A percentile compares a stretch with the other conserved stretches of the same genome.
Evolutionary conservation across 345 rosid species (phyloP).

Genomic region (Eucalyptus leucophloia): DNA sequence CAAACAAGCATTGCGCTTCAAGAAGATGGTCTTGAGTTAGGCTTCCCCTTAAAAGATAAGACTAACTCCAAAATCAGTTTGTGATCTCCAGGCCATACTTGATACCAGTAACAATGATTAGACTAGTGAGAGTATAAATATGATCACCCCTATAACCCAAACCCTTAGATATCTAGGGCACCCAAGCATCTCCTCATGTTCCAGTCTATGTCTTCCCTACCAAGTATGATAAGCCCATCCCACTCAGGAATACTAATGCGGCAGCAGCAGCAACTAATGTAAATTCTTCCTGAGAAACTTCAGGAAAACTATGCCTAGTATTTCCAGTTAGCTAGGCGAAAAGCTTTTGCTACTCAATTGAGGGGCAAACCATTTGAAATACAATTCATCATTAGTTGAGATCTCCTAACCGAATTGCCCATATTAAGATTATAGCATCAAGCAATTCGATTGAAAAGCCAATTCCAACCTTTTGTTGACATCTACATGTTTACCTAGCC

Average conservation of each 20-base stretch:
- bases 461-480: too few relatives aligned
- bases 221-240: background rate
- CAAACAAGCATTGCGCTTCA: background rate
- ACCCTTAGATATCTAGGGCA: background rate
- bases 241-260: background rate
- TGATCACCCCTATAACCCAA: background rate
- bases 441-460: too few relatives aligned
- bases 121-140: background rate
- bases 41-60: background rate
- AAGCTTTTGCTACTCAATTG: background rate
- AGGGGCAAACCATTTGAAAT: background rate
- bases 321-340: background rate
- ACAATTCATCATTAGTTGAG: background rate
- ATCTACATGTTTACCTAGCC: too few relatives aligned
- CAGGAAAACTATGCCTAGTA: background rate
- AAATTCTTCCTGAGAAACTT: background rate
- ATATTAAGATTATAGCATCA: too few relatives aligned
- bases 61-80: too few relatives aligned
- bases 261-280: background rate
- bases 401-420: too few relatives aligned
- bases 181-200: background rate
- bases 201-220: background rate
- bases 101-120: background rate
- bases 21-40: background rate
- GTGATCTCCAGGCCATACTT: background rate